Evolutionary conservation across 805 yeast species (phyloP).

Genomic region (Kuraishia cidri): DNA sequence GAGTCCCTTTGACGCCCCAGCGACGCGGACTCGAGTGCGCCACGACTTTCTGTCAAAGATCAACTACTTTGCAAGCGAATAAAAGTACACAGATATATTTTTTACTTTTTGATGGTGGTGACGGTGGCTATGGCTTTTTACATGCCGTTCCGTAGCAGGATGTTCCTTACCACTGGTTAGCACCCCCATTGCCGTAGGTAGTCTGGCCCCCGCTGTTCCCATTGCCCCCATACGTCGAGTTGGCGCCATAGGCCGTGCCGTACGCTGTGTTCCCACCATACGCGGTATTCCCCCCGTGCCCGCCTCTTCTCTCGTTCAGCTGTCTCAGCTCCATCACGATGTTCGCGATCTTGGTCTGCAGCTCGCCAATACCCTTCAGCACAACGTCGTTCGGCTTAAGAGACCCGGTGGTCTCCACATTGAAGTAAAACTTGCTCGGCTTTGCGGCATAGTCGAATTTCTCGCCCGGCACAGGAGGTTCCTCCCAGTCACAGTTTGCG

Average conservation of each 20-base stretch:
- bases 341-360: slow-evolving; percentile 87
- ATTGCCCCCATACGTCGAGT: slow-evolving; percentile 18
- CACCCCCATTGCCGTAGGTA: background rate
- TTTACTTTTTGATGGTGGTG: too few relatives aligned
- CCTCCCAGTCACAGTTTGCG: slow-evolving; percentile 90
- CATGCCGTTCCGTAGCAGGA: too few relatives aligned
- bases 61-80: too few relatives aligned
- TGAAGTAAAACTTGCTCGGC: slow-evolving; percentile 77
- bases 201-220: slow-evolving; percentile 11
- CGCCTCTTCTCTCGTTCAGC: slow-evolving; percentile 32
- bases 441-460: slow-evolving; percentile 76
- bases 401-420: slow-evolving; percentile 88
- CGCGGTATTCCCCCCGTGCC: slow-evolving; percentile 24
- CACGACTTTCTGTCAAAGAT: too few relatives aligned
- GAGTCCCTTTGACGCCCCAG: too few relatives aligned
- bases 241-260: slow-evolving; percentile 17
- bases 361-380: slow-evolving; percentile 69
- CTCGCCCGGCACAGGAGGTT: slow-evolving; percentile 84
- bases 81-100: too few relatives aligned
- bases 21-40: too few relatives aligned
- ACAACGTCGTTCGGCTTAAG: slow-evolving; percentile 87
- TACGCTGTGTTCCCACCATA: slow-evolving; percentile 30
- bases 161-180: too few relatives aligned
- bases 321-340: slow-evolving; percentile 63
- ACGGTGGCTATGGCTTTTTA: too few relatives aligned